Evolutionary conservation across 306 rosid species (phyloP), one percentile per base, ranked within the genome.

Genomic region (Quercus ilex): DNA sequence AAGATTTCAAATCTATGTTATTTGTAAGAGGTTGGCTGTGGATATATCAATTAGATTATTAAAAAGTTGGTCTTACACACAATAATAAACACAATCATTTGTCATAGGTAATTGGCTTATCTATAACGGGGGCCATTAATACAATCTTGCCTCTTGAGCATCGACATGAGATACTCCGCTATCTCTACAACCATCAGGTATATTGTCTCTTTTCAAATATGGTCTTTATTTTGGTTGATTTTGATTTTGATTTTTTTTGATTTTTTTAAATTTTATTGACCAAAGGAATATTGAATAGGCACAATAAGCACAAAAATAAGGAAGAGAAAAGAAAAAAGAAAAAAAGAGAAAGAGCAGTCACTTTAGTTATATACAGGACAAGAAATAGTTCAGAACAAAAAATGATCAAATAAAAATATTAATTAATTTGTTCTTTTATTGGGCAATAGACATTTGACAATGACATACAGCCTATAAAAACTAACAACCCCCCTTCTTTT

Each of bases 141-240:
- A 21, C 75, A 6, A 80, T 81, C 20, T 69, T 92, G 46, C 20
- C 86, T 3, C 67, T 1, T 0, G 58, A 88, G 33, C 97, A 93
- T 83, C 91, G 73, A 46, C 78, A 13, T 0, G 93, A 93, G 85
- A 88, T 88, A 30, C 57, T 83, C n/a, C 97, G 94, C 21, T 89
- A 93, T 77, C 41, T 88, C 1, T 86, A 87, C 43, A 91, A 91
- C 78, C 97, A 91, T 69, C 97, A 90, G 88, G 97, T 90, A 53
- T 73, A n/a, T 23, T 72, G 17, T 60, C 53, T 71, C 1, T 57
- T 57, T 77, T 31, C 26, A 35, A 35, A 35, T 35, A 35, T 35
- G 13, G 52, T 46, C 4, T 46, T 46, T 46, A 1, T 46, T 12
- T 20, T 17, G 17, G 0, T 6, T 10, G 12, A 23, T 23, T 1